Conservation (phyloP, 2,329 filamentous ascomycete species). For the Colletotrichum navitas region DNA sequence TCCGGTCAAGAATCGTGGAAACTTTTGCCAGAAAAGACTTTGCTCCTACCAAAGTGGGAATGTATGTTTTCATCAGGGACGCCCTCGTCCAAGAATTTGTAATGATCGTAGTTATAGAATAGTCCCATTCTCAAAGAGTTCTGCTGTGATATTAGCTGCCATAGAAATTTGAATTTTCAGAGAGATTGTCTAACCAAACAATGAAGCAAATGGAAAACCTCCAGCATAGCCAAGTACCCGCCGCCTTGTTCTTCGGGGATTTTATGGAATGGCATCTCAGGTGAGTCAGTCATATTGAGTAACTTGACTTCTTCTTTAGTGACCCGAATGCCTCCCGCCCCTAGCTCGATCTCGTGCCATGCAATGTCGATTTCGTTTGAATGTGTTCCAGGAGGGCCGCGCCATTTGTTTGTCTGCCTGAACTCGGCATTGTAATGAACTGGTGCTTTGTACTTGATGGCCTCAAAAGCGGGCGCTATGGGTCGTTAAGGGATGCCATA, state of each 20-base stretch:
- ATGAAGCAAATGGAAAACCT: conserved; percentile 32
- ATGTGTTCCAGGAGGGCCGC: conserved; percentile 23
- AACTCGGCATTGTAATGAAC: conserved; percentile 34
- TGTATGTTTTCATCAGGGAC: conserved; percentile 32
- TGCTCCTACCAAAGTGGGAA: conserved; percentile 17
- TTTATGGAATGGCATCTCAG: conserved; percentile 29
- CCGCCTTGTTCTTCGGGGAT: conserved; percentile 30
- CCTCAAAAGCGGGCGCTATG: conserved; percentile 29
- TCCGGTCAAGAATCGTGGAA: fast-evolving
- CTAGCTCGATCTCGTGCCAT: conserved; percentile 34
- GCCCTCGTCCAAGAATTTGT: conserved; percentile 28
- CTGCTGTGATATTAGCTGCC: not conserved
- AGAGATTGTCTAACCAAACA: conserved; percentile 11
- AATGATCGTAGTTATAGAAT: conserved; percentile 26
- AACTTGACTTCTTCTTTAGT: conserved; percentile 20
- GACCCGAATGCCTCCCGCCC: conserved; percentile 30
- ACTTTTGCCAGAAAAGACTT: too few relatives aligned
- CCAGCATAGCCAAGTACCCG: conserved; percentile 32
- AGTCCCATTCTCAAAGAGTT: conserved; percentile 33
- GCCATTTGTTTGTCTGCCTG: conserved; percentile 36
- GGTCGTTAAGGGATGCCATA: too few relatives aligned
- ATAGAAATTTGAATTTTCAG: not conserved
- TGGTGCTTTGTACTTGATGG: conserved; percentile 11
- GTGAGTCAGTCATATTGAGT: conserved; percentile 33
- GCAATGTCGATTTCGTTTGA: conserved; percentile 29